Evolutionary conservation across 129 eudicot genomes (phyloP).

Genomic region (Scalesia atractyloides): DNA sequence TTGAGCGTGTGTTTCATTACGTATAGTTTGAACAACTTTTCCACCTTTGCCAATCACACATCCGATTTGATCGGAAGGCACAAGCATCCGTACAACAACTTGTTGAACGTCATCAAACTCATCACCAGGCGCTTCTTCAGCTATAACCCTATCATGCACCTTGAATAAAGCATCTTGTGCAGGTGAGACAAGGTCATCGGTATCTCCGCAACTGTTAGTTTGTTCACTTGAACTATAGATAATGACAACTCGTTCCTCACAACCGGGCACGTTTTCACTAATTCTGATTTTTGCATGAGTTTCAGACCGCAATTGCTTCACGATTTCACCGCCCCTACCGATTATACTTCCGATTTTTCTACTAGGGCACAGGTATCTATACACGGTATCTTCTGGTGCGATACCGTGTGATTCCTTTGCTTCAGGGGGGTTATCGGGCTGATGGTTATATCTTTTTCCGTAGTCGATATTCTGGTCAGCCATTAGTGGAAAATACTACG

Average conservation of each 20-base stretch:
- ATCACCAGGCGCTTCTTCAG: slow-evolving; percentile 64
- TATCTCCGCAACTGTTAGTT: slow-evolving; percentile 59
- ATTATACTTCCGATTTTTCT: slow-evolving; percentile 86
- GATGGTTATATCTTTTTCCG: slow-evolving; percentile 51
- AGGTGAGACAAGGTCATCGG: slow-evolving; percentile 57
- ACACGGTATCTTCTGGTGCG: slow-evolving; percentile 84
- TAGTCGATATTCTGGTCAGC: slow-evolving; percentile 70
- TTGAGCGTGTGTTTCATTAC: slow-evolving; percentile 79
- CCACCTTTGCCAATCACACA: slow-evolving; percentile 96
- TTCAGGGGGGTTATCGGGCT: slow-evolving; percentile 50
- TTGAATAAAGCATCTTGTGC: slow-evolving; percentile 85
- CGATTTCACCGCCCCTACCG: slow-evolving; percentile 92
- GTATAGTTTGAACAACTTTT: slow-evolving; percentile 70
- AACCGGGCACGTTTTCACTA: slow-evolving; percentile 73
- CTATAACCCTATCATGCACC: slow-evolving; percentile 74
- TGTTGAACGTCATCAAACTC: slow-evolving; percentile 57
- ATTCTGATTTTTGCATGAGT: slow-evolving; percentile 82
- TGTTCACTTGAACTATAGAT: slow-evolving; percentile 77
- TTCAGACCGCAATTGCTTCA: slow-evolving; percentile 70
- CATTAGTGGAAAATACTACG: slow-evolving; percentile 34
- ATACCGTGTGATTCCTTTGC: slow-evolving; percentile 61
- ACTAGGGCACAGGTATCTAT: slow-evolving; percentile 75
- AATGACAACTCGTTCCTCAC: slow-evolving; percentile 82
- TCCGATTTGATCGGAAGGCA: slow-evolving; percentile 91
- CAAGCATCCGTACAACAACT: slow-evolving; percentile 72